Base-by-base conservation (phyloP, 2,329 filamentous ascomycete species). In the Coniella lustricola region DNA sequence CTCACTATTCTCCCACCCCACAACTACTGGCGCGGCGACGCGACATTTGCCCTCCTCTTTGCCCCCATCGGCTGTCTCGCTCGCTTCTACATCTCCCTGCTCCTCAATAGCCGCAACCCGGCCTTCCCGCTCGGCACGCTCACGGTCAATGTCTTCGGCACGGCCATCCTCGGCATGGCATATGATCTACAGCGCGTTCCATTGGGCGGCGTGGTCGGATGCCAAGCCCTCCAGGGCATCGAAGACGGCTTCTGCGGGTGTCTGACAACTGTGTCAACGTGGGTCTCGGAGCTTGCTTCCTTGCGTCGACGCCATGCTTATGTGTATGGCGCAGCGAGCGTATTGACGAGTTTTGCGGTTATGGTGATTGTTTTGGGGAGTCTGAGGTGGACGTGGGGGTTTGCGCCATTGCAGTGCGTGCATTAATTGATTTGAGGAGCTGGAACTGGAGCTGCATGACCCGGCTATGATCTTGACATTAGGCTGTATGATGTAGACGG, bases 101-200 rank as follows among this genome's bases (percentile, higher is more conserved):
- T 71, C 20, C 75, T 95, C n/a, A 96, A 96, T 58, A 70, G 76
- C 0, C 72, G 79, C 17, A 56, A 81, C 0, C 64, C 80, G 0
- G 68, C 75, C 0, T 96, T 96, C 56, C 91, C 91, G 0, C 64
- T 96, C 0, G 91, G 91, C 2, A 97, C 91, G 0, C 95, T 96
- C 58, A 67, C 71, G 0, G 88, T 85, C 22, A 97, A 97, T 59
- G 72, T 94, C 4, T 63, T 84, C 13, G 91, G 90, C 4, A 90
- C 87, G 0, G 76, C 76, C 0, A 65, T 95, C 14, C 64, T 94
- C 43, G 90, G 80, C 13, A 82, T 89, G 75, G 77, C 81, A 25
- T 95, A 79, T 70, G 86, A 94, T 60, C 68, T 95, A 44, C 86
- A 89, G 55, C 89, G 88, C 59, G 75, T 74, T 0, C 76, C 73